Evolutionary conservation across 2,329 filamentous ascomycete genomes (phyloP).

Genomic region (Nigrograna mackinnonii): DNA sequence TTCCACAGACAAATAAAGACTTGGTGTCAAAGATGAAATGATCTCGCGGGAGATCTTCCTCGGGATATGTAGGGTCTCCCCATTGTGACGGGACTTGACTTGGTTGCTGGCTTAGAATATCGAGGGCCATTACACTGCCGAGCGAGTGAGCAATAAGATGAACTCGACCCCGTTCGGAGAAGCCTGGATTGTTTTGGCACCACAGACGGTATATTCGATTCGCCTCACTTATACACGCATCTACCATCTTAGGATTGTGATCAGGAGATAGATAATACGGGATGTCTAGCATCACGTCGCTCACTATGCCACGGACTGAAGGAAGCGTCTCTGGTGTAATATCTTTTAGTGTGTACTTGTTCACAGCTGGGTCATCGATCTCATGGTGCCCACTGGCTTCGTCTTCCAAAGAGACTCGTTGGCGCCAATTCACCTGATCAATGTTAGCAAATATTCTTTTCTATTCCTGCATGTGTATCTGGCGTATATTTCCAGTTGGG

Average conservation of each 20-base stretch:
- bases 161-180: constrained; percentile 77
- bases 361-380: constrained; percentile 60
- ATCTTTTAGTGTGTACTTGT: constrained; percentile 74
- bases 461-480: neutral
- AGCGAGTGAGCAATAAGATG: constrained; percentile 93
- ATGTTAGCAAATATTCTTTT: neutral
- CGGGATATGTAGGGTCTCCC: constrained; percentile 30
- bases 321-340: constrained; percentile 92
- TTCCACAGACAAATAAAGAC: constrained; percentile 87
- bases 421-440: constrained; percentile 83
- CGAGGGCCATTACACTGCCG: constrained; percentile 91
- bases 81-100: constrained; percentile 62
- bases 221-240: constrained; percentile 84
- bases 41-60: constrained; percentile 53
- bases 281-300: constrained; percentile 97
- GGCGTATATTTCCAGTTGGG: no score
- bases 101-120: constrained; percentile 88
- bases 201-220: constrained; percentile 95
- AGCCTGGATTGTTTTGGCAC: constrained; percentile 91
- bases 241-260: constrained; percentile 93
- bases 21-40: constrained; percentile 89
- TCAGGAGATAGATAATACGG: constrained; percentile 92
- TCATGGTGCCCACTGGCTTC: constrained; percentile 57
- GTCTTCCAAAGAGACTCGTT: constrained; percentile 85
- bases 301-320: constrained; percentile 87